Percentiles rank a stretch among this genome's conserved stretches.
These are phyloP conservation scores for Plasmodium fragile DNA, from an alignment of 169 alveolate species.

Conservation along the genomic window DNA sequence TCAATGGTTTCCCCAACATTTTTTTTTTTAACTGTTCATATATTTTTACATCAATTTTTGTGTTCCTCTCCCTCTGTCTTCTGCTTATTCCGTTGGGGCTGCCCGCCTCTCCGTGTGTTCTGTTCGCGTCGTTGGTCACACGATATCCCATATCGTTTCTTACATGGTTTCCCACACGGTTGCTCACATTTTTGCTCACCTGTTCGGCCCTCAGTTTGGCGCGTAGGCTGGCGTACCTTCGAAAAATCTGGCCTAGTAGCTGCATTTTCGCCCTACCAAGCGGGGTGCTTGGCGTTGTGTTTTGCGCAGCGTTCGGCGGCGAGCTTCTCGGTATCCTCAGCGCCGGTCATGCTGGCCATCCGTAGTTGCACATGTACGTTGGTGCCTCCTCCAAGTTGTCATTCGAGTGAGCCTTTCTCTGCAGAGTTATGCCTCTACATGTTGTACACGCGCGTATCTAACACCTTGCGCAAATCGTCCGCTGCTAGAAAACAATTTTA, in stretches of 20 bases:
- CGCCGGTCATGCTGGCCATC: not conserved
- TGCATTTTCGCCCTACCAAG: slow-evolving; percentile 22
- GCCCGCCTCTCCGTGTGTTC: slow-evolving; percentile 1
- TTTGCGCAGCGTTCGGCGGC: not conserved
- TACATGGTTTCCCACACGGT: not conserved
- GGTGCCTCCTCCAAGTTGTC: not conserved
- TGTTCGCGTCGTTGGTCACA: slow-evolving; percentile 1
- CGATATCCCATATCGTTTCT: not conserved
- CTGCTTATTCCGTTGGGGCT: slow-evolving; percentile 20
- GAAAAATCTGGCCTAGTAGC: not conserved
- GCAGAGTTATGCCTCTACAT: not conserved
- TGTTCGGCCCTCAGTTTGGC: slow-evolving; percentile 20
- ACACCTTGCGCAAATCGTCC: not conserved
- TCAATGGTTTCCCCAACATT: slow-evolving; percentile 71
- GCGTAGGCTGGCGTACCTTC: slow-evolving; percentile 35
- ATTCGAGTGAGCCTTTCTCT: not conserved
- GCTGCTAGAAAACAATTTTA: not conserved
- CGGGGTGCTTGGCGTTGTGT: not conserved
- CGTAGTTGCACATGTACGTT: not conserved
- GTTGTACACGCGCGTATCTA: not conserved
- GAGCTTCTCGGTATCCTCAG: not conserved
- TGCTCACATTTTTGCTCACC: slow-evolving; percentile 3
- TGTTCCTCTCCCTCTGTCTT: slow-evolving; percentile 51
- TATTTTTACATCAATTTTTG: slow-evolving; percentile 53
- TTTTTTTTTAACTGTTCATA: slow-evolving; percentile 51